These are phyloP conservation scores for Saturnispora saitoi DNA, from an alignment of 805 yeast species.

Conservation along the genomic window DNA sequence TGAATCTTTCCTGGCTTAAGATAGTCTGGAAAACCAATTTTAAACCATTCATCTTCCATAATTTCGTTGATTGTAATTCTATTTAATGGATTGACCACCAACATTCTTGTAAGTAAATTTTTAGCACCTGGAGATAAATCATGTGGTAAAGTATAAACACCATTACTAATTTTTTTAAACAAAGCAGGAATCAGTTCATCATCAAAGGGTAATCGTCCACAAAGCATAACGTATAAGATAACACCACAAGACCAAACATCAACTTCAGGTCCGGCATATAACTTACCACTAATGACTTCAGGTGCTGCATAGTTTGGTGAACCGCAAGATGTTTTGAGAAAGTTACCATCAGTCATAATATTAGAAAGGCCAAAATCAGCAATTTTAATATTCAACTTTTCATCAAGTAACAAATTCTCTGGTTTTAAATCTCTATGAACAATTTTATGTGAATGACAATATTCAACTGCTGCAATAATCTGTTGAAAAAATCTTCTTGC, in stretches of 20 bases:
- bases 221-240: conserved; percentile 87
- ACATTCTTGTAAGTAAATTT: conserved; percentile 74
- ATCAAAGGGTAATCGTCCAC: conserved; percentile 93
- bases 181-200: conserved; percentile 93
- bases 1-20: conserved; percentile 47
- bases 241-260: conserved; percentile 99
- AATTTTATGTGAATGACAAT: conserved; percentile 92
- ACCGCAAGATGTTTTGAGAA: conserved; percentile 90
- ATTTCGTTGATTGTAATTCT: conserved; percentile 89
- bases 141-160: conserved; percentile 85
- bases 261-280: conserved; percentile 96
- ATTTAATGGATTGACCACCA: conserved; percentile 89
- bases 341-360: conserved; percentile 96
- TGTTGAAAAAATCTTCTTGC: conserved; percentile 93
- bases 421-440: conserved; percentile 97
- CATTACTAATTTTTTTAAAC: conserved; percentile 86
- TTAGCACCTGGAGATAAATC: conserved; percentile 82
- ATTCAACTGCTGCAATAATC: conserved; percentile 91
- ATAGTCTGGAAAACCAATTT: conserved; percentile 69
- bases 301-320: conserved; percentile 98
- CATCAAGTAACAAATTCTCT: conserved; percentile 83
- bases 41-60: conserved; percentile 92
- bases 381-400: conserved; percentile 83
- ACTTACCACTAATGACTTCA: conserved; percentile 87
- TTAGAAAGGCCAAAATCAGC: conserved; percentile 94